Evolutionary conservation across 768 basidiomycete species (phyloP).

Genomic region (Amanita polypyramis): DNA sequence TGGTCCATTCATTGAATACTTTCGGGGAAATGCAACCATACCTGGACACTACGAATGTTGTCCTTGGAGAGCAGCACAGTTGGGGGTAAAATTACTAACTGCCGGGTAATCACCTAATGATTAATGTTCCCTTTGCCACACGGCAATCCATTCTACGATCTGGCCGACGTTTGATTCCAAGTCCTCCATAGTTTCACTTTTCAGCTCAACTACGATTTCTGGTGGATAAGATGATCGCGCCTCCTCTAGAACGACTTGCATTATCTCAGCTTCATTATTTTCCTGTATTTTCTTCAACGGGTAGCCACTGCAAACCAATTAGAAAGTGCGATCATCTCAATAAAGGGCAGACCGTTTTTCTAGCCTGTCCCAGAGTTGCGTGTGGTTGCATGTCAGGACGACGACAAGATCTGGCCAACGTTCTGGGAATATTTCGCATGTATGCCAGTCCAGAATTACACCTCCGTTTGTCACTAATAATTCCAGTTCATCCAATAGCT

Average conservation of each 20-base stretch:
- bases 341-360: constrained; percentile 63
- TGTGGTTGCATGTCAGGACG: constrained; percentile 84
- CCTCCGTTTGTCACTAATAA: constrained; percentile 58
- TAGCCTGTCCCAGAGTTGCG: constrained; percentile 78
- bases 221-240: constrained; percentile 75
- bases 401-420: constrained; percentile 95
- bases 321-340: background rate
- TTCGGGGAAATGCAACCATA: too few species aligned
- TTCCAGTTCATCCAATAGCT: constrained; percentile 89
- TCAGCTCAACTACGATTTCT: constrained; percentile 82
- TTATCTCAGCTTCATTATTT: constrained; percentile 98
- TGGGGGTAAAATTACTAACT: background rate
- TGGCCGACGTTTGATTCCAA: constrained; percentile 81
- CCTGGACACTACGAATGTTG: too few species aligned
- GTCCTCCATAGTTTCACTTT: constrained; percentile 68
- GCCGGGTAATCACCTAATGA: background rate
- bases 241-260: constrained; percentile 86
- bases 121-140: constrained; percentile 46
- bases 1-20: too few species aligned
- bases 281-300: constrained; percentile 91
- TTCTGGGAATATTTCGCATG: constrained; percentile 89
- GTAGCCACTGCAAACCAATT: constrained; percentile 52
- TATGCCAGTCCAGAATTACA: constrained; percentile 90
- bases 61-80: too few species aligned
- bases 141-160: constrained; percentile 79